A percentile compares a stretch with the other conserved stretches of the same genome.
Evolutionary conservation across 257 asterid species (phyloP).

Genomic region (Scutellaria baicalensis): DNA sequence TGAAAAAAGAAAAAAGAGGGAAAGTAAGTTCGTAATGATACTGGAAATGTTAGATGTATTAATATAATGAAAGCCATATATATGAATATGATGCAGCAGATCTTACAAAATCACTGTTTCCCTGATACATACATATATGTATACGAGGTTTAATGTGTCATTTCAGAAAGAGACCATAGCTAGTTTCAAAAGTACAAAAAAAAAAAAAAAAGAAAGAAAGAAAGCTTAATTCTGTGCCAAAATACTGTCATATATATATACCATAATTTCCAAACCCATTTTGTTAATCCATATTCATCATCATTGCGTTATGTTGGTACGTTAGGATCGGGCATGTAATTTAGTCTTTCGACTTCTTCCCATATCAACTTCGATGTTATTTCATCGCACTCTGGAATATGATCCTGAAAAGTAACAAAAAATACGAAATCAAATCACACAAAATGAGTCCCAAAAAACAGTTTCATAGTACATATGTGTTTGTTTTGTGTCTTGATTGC

Average conservation of each 20-base stretch:
- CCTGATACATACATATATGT: neutral
- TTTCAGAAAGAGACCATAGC: neutral
- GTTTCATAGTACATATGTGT: too few species aligned
- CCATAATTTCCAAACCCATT: neutral
- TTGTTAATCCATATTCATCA: neutral
- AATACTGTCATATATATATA: conserved; percentile 19
- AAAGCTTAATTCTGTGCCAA: conserved; percentile 9
- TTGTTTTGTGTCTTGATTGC: neutral
- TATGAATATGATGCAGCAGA: neutral
- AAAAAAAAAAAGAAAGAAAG: too few species aligned
- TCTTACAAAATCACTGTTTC: neutral
- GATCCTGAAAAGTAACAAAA: conserved; percentile 34
- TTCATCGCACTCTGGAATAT: conserved; percentile 69
- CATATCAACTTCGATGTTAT: conserved; percentile 59
- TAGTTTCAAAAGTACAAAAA: conserved; percentile 14
- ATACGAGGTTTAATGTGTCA: neutral
- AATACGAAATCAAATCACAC: neutral
- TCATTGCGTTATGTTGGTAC: conserved; percentile 25
- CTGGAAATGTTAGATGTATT: neutral
- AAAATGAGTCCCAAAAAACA: too few species aligned
- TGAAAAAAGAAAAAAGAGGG: too few species aligned
- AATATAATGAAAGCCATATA: neutral
- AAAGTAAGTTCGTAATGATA: too few species aligned
- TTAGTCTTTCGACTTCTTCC: conserved; percentile 57
- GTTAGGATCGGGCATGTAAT: conserved; percentile 33